Conservation (phyloP, 345 rosid species). For the Eucalyptus polyanthemos region DNA sequence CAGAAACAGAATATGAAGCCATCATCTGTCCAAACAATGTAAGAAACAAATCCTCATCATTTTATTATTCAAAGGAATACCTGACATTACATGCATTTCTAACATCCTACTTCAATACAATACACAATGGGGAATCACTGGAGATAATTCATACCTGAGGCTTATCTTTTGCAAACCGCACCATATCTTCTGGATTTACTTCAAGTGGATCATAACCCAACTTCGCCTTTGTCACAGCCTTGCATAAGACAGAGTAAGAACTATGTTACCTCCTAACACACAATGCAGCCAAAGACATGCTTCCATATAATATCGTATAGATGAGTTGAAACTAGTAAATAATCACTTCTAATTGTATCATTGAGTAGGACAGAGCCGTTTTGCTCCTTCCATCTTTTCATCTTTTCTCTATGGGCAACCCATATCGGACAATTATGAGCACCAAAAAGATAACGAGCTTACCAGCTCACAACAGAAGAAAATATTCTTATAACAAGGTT, state of each 20-base stretch:
- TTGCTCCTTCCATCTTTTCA: neutral
- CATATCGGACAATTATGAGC: neutral
- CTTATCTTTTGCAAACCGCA: slow-evolving; percentile 81
- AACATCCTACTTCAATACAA: neutral
- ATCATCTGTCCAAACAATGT: slow-evolving; percentile 57
- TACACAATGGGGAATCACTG: neutral
- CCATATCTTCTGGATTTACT: slow-evolving; percentile 99
- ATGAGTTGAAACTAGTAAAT: neutral
- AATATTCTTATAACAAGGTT: neutral
- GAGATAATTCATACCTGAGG: slow-evolving; percentile 57
- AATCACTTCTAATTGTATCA: neutral
- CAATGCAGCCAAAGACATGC: neutral
- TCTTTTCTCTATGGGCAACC: neutral
- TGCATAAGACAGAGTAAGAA: slow-evolving; percentile 2
- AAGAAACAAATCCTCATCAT: neutral
- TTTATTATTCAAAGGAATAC: neutral
- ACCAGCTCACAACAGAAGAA: neutral
- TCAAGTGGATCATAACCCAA: slow-evolving; percentile 94
- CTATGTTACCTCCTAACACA: neutral
- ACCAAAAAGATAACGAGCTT: neutral
- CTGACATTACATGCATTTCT: neutral
- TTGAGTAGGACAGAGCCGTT: neutral
- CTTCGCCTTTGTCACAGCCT: slow-evolving; percentile 97
- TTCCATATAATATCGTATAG: neutral
- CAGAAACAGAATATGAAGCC: slow-evolving; percentile 99